Base-by-base conservation (phyloP, 148 eudicot species). In the Chenopodium berlandieri region DNA sequence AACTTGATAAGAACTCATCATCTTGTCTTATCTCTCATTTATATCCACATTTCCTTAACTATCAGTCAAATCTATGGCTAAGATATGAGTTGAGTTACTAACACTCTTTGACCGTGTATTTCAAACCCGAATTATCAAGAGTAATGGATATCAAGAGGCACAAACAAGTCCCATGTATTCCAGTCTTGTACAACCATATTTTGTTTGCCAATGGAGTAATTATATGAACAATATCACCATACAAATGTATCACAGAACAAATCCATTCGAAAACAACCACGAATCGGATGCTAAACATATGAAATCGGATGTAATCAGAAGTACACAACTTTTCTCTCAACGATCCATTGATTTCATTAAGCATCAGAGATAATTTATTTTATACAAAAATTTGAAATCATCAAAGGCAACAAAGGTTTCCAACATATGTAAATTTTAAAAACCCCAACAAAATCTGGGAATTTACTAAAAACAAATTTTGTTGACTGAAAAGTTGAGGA, bases 271-370 rank as follows among this genome's bases (percentile, higher is more conserved):
- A 71, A 56, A 16, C 23, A 22, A 25, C 27, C 19, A 37, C 76
- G 75, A 54, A 0, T 9, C 30, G 13, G 32, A 17, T 5, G 19
- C 40, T 31, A 2, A 47, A 78, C 6, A 46, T 30, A 5, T 82
- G 19, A 60, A 11, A 73, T 27, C 12, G 34, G 56, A 73, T 50
- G 63, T 30, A 75, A 75, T 67, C 44, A 58, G 23, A 71, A 23
- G 40, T 23, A 75, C 67, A 62, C n/a, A 68, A 20, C 60, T 3
- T 68, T 65, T 23, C 9, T 64, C 5, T 10, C 1, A 9, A 78
- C 54, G 78, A 74, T 83, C 79, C 54, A 48, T 48, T 19, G 47
- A 79, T 58, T 83, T 58, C 71, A 25, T n/a, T 20, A 2, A 54
- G 44, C 63, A 80, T 63, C n/a, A 75, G 23, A 27, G 22, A 50